Evolutionary conservation across 1,284 basidiomycete genomes (phyloP), one percentile per base, ranked within the genome.

Genomic region (Moesziomyces parantarcticus): DNA sequence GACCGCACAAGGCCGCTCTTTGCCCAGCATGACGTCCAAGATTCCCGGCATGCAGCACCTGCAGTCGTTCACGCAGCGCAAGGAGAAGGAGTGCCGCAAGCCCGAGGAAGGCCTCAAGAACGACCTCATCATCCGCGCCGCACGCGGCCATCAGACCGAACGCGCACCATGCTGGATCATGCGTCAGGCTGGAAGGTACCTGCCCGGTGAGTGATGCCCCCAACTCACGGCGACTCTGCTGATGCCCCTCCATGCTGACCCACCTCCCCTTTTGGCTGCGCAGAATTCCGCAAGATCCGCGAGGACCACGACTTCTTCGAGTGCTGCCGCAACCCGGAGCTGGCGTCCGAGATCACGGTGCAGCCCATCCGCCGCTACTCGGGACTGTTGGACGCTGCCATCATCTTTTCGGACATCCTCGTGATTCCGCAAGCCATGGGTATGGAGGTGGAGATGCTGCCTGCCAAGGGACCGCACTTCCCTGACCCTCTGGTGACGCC

Each of bases 131-230:
- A 85, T 99, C 60, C 89, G 94, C 41, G 95, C 96, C 53, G 95
- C 96, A 53, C 86, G 89, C 84, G 93, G 94, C 14, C 90, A 96
- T 85, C 87, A 89, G 84, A 95, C 94, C 0, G 92, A 93, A 80
- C 89, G 93, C 60, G 93, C 96, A 3, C 96, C 96, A 14, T 94
- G 97, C 66, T 99, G 96, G 96, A 92, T 98, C 66, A 99, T 99
- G 96, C 89, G 97, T 34, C 96, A 99, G 84, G 97, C 97, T 21
- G 95, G 96, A 46, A 89, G 95, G 55, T 97, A 97, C 85, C 89
- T 97, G 51, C 94, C 94, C 85, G 94, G 93, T 93, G 80, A 85
- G 87, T 85, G 23, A 18, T 14, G n/a, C 16, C 48, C 21, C 29
- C 36, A 39, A 26, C 42, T 34, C 25, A 34, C 36, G 3, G n/a